Percentiles rank a stretch among this genome's conserved stretches.
phyloP scores from a whole-genome alignment of 129 eudicot genomes.

The Erigeron canadensis region DNA sequence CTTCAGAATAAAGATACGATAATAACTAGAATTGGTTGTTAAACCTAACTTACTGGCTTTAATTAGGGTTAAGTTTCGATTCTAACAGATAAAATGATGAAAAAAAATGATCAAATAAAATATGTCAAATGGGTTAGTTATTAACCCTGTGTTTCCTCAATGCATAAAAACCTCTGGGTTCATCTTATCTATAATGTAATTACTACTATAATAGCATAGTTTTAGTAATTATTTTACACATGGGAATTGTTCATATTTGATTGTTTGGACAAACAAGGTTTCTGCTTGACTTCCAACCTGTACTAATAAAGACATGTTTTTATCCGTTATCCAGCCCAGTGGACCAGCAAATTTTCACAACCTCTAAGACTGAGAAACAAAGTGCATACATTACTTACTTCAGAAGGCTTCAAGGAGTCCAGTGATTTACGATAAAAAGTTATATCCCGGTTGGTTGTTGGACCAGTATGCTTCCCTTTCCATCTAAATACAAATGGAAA shows the following conservation, averaged over 20 bases:
- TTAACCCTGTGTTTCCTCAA: background rate
- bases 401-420: slow-evolving; percentile 76
- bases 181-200: background rate
- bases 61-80: background rate
- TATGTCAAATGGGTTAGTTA: background rate
- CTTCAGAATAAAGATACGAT: slow-evolving; percentile 3
- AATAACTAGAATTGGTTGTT: background rate
- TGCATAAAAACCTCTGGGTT: background rate
- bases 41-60: background rate
- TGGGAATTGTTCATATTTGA: background rate
- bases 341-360: background rate
- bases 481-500: slow-evolving; percentile 96
- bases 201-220: background rate
- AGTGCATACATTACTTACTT: slow-evolving; percentile 47
- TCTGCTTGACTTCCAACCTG: background rate
- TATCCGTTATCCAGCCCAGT: background rate
- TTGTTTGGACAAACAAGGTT: background rate
- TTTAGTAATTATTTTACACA: background rate
- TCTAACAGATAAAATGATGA: background rate
- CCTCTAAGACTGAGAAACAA: background rate
- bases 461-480: slow-evolving; percentile 96
- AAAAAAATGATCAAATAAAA: background rate
- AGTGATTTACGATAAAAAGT: slow-evolving; percentile 88
- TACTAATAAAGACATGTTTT: background rate
- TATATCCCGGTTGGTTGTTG: slow-evolving; percentile 85